Evolutionary conservation across 768 basidiomycete genomes (phyloP), one percentile per base, ranked within the genome.

Genomic region (Glaciozyma martinii): DNA sequence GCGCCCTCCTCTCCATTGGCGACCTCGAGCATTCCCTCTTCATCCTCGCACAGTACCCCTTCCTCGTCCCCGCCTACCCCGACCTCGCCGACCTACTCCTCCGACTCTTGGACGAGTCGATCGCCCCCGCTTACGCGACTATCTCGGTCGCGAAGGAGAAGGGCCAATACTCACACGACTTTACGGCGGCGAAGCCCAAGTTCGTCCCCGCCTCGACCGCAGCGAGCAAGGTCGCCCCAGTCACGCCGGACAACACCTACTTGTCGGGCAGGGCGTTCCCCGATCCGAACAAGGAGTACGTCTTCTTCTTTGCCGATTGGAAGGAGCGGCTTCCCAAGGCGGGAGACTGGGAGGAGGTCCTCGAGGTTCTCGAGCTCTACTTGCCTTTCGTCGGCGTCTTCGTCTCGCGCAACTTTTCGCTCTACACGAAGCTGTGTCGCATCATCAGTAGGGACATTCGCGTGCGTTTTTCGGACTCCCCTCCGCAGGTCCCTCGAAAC

Each of bases 31-130:
- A 89, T 2, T 85, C 89, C 13, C 77, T 90, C 59, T 83, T 84
- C 37, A 83, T 98, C 66, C 77, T 98, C 74, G 82, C 86, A 55
- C 85, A 85, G 73, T 91, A 84, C 75, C 88, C 88, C 7, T 91
- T 90, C 87, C 77, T 95, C 54, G 84, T 87, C 25, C 86, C 90
- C 67, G 84, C 85, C 42, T 83, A 87, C 62, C 83, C 86, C 0
- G 87, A 91, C 70, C 80, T 98, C 57, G 88, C 91, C 12, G 93
- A 97, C 75, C 79, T 97, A 53, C 80, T 95, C 69, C 79, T 95
- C 37, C 87, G 90, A 40, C 77, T 88, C 27, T 76, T 92, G 68
- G 83, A 83, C 68, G 78, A 82, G 65, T 87, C 89, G 0, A 78
- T 95, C 18, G 77, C 82, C 2, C 81, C 84, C 2, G 77, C 94